Conservation (phyloP, 495 filamentous ascomycete genomes). For the Chaetomium tenue region DNA sequence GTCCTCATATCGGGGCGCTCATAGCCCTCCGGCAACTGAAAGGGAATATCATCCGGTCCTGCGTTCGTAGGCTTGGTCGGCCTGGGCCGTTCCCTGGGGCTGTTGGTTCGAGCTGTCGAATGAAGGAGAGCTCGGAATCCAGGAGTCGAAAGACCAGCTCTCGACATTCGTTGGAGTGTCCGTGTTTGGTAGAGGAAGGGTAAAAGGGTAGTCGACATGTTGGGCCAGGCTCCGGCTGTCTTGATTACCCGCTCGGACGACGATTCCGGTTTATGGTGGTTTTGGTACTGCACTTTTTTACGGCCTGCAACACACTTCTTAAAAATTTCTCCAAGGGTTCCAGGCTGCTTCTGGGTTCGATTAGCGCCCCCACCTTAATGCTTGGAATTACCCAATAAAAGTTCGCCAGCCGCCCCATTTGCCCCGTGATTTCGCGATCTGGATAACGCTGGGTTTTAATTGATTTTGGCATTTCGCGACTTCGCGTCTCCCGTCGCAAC, state of each 20-base stretch:
- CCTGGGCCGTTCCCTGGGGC: neutral
- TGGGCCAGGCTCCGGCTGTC: neutral
- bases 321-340: slow-evolving; percentile 17
- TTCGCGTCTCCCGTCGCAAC: slow-evolving; percentile 9
- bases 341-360: neutral
- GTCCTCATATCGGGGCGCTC: slow-evolving; percentile 12
- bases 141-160: slow-evolving; percentile 18
- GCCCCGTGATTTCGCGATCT: slow-evolving; percentile 32
- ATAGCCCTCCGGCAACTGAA: slow-evolving; percentile 32
- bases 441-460: slow-evolving; percentile 25
- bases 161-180: slow-evolving; percentile 49
- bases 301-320: neutral
- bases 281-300: neutral
- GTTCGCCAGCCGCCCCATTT: neutral
- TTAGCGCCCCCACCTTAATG: neutral
- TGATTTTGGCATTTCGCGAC: slow-evolving; percentile 23
- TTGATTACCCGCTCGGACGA: neutral
- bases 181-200: slow-evolving; percentile 73
- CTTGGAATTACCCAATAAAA: neutral
- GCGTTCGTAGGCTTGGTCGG: neutral
- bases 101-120: slow-evolving; percentile 9
- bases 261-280: neutral
- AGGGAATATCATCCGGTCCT: slow-evolving; percentile 40
- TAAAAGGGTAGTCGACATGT: slow-evolving; percentile 44
- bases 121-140: slow-evolving; percentile 27